Evolutionary conservation across 495 filamentous ascomycete species (phyloP).

Genomic region (Neurospora tetraspora): DNA sequence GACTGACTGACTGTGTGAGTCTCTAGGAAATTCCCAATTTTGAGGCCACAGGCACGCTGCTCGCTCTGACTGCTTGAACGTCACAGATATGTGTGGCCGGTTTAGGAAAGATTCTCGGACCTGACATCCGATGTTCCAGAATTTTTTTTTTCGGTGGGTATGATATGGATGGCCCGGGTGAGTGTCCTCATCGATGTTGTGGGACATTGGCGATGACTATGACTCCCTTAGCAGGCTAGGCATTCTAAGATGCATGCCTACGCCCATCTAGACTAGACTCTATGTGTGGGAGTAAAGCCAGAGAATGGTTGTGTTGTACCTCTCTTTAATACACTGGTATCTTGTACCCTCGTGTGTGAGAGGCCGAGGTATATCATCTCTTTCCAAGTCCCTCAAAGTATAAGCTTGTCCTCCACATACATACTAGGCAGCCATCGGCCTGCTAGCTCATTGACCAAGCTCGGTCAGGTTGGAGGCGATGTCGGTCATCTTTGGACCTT

Average conservation of each 20-base stretch:
- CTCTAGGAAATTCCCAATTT: background rate
- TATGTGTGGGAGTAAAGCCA: background rate
- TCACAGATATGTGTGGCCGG: background rate
- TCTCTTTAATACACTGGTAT: background rate
- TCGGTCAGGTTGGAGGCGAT: background rate
- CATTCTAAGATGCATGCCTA: background rate
- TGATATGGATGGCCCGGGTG: background rate
- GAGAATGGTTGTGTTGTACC: background rate
- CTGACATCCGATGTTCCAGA: background rate
- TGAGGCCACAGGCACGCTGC: background rate
- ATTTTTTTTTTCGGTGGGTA: background rate
- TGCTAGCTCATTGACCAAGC: background rate
- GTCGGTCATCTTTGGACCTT: background rate
- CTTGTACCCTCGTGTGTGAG: background rate
- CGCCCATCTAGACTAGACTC: background rate
- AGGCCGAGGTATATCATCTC: background rate
- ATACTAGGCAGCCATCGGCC: background rate
- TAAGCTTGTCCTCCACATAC: background rate
- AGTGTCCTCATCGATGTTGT: background rate
- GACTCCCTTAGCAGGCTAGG: background rate
- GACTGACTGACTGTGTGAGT: background rate
- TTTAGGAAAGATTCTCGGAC: background rate
- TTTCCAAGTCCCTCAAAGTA: background rate
- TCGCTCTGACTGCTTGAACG: background rate
- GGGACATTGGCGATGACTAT: background rate